Evolutionary conservation across 306 rosid species (phyloP), one percentile per base, ranked within the genome.

Genomic region (Rosa persica): DNA sequence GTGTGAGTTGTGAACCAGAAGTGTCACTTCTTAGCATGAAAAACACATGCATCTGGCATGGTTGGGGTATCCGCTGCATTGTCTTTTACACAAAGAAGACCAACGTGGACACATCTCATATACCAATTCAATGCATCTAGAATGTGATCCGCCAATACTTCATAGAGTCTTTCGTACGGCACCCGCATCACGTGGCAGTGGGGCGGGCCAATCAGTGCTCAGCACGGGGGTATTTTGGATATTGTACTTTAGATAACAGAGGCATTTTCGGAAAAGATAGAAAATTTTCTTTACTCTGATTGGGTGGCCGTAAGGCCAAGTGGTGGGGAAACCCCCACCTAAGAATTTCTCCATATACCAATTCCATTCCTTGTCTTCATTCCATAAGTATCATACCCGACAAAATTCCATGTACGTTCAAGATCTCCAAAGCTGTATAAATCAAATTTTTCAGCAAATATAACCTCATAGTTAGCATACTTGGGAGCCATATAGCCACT

Each of bases 401-500:
- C 3, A 78, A 55, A 85, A 82, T 68, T 85, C 86, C 16, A 85
- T 30, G 30, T 0, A 79, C 12, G 34, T 30, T 30, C 27, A 85
- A 19, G 27, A 85, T 30, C 80, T 0, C 84, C 86, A 8, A 82
- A 82, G 67, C 84, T 85, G 11, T 55, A 85, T 1, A 82, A 78
- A 73, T 85, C 84, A 6, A 79, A 82, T 66, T 76, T 79, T 9
- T 67, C 84, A 0, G 80, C 79, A 30, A 75, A 82, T 3, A 70
- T 67, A n/a, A n/a, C 13, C 64, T 17, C 27, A 60, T 30, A 30
- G 34, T 3, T 58, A 0, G 81, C 82, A 30, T 85, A 85, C 49
- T 85, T 84, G 0, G 82, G 84, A 17, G 82, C 78, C 73, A 79
- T 78, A 54, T 85, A 85, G 9, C 88, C 82, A 11, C 86, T 85